Base-by-base conservation (phyloP, 2,329 filamentous ascomycete genomes). In the Colletotrichum graminicola region DNA sequence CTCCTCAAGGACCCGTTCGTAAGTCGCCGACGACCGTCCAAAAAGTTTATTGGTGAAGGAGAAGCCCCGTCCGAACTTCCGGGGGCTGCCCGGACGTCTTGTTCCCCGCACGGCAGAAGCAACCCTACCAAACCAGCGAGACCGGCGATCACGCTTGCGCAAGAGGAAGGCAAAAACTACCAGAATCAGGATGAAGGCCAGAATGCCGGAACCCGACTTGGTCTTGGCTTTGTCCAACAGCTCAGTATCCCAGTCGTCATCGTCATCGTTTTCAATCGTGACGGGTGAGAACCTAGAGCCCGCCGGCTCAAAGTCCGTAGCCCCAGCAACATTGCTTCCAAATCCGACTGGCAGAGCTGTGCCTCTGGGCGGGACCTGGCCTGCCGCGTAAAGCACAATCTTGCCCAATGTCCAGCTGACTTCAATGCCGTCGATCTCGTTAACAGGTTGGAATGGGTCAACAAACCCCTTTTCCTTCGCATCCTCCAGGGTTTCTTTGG, bases 371-470 rank as follows among this genome's bases (percentile, higher is more conserved):
- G 93, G 91, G 7, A 99, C 87, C 79, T 98, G 94, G 4, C 94
- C 96, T 0, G 95, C 91, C 5, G 96, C 96, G 76, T 98, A 98
- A 5, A 99, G 88, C 8, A 99, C 89, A 88, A 98, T 98, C 79
- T 98, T 97, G 1, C 96, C 96, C 6, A 99, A 84, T 0, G 96
- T 98, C 96, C 96, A 99, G 84, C 94, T 97, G 23, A 99, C 92
- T 84, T 99, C 97, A 8, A 94, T 92, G 23, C 91, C 93, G 75
- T 94, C 90, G 75, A 99, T 95, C 80, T 96, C 96, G 81, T 99
- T 91, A 39, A 98, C 93, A 0, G 96, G 94, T 79, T 95, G 93
- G 83, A 99, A 99, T 0, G 95, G 90, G 75, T 96, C 92, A 5
- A 94, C 80, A 76, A 93, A 96, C 0, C 92, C 93, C 75, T 92